Percentiles rank a stretch among this genome's conserved stretches.
phyloP scores from a whole-genome alignment of 2,329 filamentous ascomycete species.

The Botrytis fabae region DNA sequence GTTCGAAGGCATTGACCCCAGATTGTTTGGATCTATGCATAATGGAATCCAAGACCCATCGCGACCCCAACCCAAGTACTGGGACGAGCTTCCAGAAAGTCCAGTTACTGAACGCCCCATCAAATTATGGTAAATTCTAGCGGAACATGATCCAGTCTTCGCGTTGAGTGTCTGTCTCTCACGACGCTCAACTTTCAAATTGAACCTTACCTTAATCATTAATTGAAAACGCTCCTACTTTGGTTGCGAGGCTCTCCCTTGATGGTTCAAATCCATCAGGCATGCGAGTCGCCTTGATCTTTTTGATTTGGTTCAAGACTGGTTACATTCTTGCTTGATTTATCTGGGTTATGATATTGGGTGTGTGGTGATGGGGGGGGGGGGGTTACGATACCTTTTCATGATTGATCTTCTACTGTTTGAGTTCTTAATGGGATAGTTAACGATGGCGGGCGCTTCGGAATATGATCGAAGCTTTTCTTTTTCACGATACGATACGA shows the following conservation, averaged over 20 bases:
- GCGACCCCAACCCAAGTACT: neutral
- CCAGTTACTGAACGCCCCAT: neutral
- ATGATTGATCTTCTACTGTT: neutral
- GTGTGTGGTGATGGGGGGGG: neutral
- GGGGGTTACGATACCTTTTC: neutral
- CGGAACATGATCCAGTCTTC: neutral
- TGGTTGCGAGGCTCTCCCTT: slow-evolving; percentile 21
- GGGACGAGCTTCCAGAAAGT: slow-evolving; percentile 1
- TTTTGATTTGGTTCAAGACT: slow-evolving; percentile 2
- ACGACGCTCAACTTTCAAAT: neutral
- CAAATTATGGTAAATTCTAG: neutral
- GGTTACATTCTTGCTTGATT: neutral
- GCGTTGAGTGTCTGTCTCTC: neutral
- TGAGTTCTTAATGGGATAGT: neutral
- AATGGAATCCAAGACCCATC: slow-evolving; percentile 1
- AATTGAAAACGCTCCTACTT: slow-evolving; percentile 23
- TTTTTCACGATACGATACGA: neutral
- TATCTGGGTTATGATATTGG: neutral
- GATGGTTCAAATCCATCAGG: slow-evolving; percentile 19
- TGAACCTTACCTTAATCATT: neutral
- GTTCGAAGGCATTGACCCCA: neutral
- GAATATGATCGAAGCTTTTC: neutral
- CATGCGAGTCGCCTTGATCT: slow-evolving; percentile 16
- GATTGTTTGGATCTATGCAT: slow-evolving; percentile 1
- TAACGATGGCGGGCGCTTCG: neutral